Evolutionary conservation across 805 yeast species (phyloP).

Genomic region (Teunomyces tritomae): DNA sequence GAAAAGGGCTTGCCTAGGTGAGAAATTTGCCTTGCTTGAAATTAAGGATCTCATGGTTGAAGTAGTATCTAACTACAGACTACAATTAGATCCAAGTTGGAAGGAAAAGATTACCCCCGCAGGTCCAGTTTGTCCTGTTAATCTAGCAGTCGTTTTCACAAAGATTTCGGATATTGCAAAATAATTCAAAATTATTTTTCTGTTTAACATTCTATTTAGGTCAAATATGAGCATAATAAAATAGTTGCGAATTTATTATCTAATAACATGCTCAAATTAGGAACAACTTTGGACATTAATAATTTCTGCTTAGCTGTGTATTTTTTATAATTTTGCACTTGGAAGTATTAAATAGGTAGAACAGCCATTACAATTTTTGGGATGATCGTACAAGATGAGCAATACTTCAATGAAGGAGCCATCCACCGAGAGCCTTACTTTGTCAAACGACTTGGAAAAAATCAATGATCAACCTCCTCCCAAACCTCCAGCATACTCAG

Average conservation of each 20-base stretch:
- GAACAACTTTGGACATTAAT: background rate
- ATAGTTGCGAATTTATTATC: background rate
- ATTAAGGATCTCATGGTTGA: slow-evolving; percentile 37
- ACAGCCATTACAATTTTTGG: background rate
- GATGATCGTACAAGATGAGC: background rate
- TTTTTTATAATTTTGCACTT: background rate
- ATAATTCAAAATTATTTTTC: background rate
- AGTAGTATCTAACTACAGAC: slow-evolving; percentile 33
- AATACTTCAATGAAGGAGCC: background rate
- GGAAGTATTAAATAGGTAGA: background rate
- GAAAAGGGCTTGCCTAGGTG: slow-evolving; percentile 59
- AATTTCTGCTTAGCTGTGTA: background rate
- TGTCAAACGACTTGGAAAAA: background rate
- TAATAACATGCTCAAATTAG: background rate
- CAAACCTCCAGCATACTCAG: slow-evolving; percentile 22
- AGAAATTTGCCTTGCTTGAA: slow-evolving; percentile 51
- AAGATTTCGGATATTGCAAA: slow-evolving; percentile 9
- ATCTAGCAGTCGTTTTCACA: slow-evolving; percentile 21
- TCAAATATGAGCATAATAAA: background rate
- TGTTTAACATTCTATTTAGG: background rate
- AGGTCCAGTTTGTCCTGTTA: slow-evolving; percentile 54
- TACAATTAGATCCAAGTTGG: slow-evolving; percentile 45
- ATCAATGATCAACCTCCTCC: background rate
- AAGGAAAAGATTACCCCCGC: slow-evolving; percentile 51
- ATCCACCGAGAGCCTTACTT: background rate